Base-by-base conservation (phyloP, 331 rosid genomes). In the Malus hybrid region DNA sequence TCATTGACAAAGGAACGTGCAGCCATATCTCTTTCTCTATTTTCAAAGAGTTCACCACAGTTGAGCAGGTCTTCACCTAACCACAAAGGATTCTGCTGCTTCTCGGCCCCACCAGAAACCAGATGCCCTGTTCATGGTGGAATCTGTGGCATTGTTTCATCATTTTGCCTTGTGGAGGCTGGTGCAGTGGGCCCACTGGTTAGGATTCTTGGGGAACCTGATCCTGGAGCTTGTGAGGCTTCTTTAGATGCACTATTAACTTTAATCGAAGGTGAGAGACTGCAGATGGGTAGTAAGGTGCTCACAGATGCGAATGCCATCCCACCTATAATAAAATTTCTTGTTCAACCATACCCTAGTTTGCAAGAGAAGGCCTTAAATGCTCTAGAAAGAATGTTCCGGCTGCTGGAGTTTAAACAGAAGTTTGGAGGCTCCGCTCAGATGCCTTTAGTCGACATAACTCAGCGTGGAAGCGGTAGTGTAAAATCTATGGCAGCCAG, bases 101-200 rank as follows among this genome's bases (percentile, higher is more conserved):
- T 93, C 83, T 80, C 92, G 6, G 78, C 90, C 52, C 90, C 85
- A 11, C 82, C 79, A 28, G 96, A 89, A 82, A 46, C 74, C 11
- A 73, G 86, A 75, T 93, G 98, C 77, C 60, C 20, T 26, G 96
- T 88, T 83, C 98, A 93, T 74, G 87, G 90, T 50, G 98, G 98
- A 81, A 60, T 87, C 72, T 93, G 98, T 81, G 50, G 85, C 19
- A 75, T 82, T 29, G 75, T 75, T 53, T 86, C 91, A 36, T 86
- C 98, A 76, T 90, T 90, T 81, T 93, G 98, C 81, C 96, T 93
- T 14, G 68, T 93, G 72, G 94, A 81, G 84, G 98, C 95, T 50
- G 82, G 80, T 55, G 96, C 95, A 34, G 84, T 93, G 42, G 76
- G 60, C 33, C 94, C 94, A 30, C 88, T 93, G 3, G 82, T 93